Evolutionary conservation across 805 yeast species (phyloP).

Genomic region (Metschnikowia matae): DNA sequence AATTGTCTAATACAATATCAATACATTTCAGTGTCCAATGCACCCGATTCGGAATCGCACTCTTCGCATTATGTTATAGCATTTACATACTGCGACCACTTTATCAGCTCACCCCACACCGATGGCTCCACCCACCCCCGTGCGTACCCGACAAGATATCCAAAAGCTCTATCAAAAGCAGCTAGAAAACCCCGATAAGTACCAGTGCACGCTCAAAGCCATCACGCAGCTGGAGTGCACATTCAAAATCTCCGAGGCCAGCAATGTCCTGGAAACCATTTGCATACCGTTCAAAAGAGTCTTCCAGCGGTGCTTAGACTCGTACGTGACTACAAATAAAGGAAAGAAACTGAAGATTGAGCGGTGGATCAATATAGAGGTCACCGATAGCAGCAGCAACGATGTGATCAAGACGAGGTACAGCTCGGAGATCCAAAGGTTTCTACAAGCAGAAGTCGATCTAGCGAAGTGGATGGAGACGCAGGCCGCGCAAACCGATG

Average conservation of each 20-base stretch:
- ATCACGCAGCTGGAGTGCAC: constrained; percentile 43
- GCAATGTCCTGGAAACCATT: constrained; percentile 31
- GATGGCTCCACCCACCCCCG: constrained; percentile 47
- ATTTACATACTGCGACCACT: neutral
- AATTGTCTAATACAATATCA: too few species aligned
- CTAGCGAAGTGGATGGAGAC: constrained; percentile 30
- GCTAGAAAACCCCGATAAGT: constrained; percentile 27
- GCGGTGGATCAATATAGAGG: constrained; percentile 38
- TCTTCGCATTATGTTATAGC: neutral
- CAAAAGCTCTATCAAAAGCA: constrained; percentile 23
- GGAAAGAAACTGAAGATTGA: constrained; percentile 25
- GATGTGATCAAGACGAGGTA: constrained; percentile 19
- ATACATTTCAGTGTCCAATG: too few species aligned
- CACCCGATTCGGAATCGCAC: neutral
- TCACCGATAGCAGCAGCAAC: constrained; percentile 35
- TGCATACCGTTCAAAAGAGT: constrained; percentile 42
- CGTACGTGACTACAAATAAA: constrained; percentile 18
- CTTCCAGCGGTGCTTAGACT: constrained; percentile 37
- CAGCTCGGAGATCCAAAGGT: constrained; percentile 28
- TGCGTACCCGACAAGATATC: constrained; percentile 29
- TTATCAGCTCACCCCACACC: neutral
- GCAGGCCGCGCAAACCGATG: constrained; percentile 3
- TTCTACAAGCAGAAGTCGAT: constrained; percentile 37
- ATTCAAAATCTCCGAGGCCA: constrained; percentile 25
- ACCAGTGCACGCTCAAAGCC: constrained; percentile 31